phyloP scores from a whole-genome alignment of 1,284 basidiomycete species.

The Cryptococcus depauperatus region DNA sequence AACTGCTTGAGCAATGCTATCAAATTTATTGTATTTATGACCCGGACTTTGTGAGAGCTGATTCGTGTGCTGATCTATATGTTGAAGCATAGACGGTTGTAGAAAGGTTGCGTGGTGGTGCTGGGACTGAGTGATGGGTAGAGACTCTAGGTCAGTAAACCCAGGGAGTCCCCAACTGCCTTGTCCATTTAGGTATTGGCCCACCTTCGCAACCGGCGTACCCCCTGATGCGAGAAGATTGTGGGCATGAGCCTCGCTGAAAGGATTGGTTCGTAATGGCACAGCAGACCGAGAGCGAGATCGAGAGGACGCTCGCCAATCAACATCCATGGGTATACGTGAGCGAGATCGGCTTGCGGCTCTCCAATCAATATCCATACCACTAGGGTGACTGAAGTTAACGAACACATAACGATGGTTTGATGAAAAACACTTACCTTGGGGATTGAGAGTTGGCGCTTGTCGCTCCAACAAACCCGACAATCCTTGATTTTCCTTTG shows the following conservation, averaged over 20 bases:
- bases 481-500: constrained; percentile 48
- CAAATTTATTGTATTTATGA: background rate
- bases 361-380: constrained; percentile 80
- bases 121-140: background rate
- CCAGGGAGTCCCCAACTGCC: no score
- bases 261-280: constrained; percentile 38
- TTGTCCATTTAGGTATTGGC: constrained; percentile 11
- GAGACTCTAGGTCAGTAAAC: no score
- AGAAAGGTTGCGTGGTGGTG: constrained; percentile 4
- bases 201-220: constrained; percentile 10
- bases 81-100: constrained; percentile 3
- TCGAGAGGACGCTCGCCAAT: constrained; percentile 47
- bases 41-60: background rate
- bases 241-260: constrained; percentile 44
- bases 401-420: constrained; percentile 3
- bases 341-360: constrained; percentile 86
- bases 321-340: constrained; percentile 61
- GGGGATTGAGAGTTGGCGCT: constrained; percentile 49
- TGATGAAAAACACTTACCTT: constrained; percentile 63
- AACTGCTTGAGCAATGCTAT: background rate
- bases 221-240: constrained; percentile 42
- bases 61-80: no score
- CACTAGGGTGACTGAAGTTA: constrained; percentile 22
- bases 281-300: constrained; percentile 48
- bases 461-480: constrained; percentile 39